These are phyloP conservation scores for Penicillium sp. DNA, from an alignment of 2,329 filamentous ascomycete species.

Conservation along the genomic window DNA sequence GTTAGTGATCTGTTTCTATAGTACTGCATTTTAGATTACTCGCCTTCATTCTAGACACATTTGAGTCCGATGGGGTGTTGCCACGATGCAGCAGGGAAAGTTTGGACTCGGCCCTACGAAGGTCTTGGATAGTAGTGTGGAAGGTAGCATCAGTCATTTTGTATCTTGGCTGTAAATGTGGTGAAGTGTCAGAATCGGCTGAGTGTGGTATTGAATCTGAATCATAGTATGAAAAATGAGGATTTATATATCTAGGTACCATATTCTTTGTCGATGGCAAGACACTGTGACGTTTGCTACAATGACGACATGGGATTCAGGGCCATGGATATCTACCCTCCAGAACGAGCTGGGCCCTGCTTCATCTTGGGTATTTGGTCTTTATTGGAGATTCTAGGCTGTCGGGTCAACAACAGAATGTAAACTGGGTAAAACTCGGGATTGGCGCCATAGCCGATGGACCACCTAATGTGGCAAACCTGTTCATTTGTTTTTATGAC, in stretches of 20 bases:
- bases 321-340: conserved; percentile 11
- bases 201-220: neutral
- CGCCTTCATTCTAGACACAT: conserved; percentile 39
- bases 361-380: neutral
- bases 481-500: neutral
- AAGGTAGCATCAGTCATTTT: neutral
- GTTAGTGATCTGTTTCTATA: neutral
- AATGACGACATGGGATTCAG: conserved; percentile 20
- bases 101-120: neutral
- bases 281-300: conserved; percentile 16
- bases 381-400: neutral
- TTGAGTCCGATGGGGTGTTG: neutral
- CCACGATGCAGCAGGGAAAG: neutral
- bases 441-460: conserved; percentile 7
- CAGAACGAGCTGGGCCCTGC: neutral
- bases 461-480: neutral
- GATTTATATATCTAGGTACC: conserved; percentile 4
- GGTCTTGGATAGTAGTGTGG: neutral
- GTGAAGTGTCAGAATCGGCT: neutral
- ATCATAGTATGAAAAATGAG: neutral
- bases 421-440: neutral
- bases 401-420: neutral
- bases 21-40: neutral
- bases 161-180: neutral
- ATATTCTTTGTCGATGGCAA: conserved; percentile 3